A percentile compares a stretch with the other conserved stretches of the same genome.
These are phyloP conservation scores for Pleurotus platypus DNA, from an alignment of 768 basidiomycete genomes.

Conservation along the genomic window DNA sequence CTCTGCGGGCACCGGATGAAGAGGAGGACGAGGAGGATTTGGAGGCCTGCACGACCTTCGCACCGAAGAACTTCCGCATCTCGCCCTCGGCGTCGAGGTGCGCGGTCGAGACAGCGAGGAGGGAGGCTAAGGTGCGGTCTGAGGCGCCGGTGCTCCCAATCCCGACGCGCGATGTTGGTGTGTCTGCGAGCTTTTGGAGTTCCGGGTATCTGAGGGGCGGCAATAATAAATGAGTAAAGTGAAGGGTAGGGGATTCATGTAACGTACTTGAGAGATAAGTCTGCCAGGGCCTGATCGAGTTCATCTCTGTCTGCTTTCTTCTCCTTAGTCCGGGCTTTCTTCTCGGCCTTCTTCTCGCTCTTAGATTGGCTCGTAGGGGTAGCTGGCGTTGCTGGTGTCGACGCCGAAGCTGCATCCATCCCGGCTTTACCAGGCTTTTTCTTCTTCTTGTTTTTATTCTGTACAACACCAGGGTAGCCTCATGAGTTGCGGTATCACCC, in stretches of 20 bases:
- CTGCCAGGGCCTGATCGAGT: slow-evolving; percentile 78
- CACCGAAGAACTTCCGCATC: slow-evolving; percentile 90
- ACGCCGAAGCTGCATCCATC: not conserved
- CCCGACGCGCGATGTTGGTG: slow-evolving; percentile 12
- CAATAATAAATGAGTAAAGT: not conserved
- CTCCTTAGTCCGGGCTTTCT: slow-evolving; percentile 64
- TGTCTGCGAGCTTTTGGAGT: slow-evolving; percentile 34
- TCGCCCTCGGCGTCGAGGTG: slow-evolving; percentile 89
- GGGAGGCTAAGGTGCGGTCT: slow-evolving; percentile 36
- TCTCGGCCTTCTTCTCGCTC: slow-evolving; percentile 54
- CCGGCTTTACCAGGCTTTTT: slow-evolving; percentile 28
- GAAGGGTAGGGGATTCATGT: not conserved
- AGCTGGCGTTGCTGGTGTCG: slow-evolving; percentile 3
- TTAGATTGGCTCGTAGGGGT: slow-evolving; percentile 14
- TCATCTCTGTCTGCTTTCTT: slow-evolving; percentile 72
- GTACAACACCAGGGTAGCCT: too few relatives aligned
- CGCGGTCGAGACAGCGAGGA: slow-evolving; percentile 74
- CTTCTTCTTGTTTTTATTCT: slow-evolving; percentile 36
- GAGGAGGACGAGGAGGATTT: slow-evolving; percentile 27
- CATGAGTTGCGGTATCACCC: too few relatives aligned
- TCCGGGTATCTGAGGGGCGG: slow-evolving; percentile 48
- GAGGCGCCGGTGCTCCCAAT: slow-evolving; percentile 16
- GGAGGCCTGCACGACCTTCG: slow-evolving; percentile 75
- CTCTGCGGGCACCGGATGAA: too few relatives aligned
- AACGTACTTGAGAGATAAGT: slow-evolving; percentile 73